Evolutionary conservation across 2,329 filamentous ascomycete genomes (phyloP).

Genomic region (Penicillium freii): DNA sequence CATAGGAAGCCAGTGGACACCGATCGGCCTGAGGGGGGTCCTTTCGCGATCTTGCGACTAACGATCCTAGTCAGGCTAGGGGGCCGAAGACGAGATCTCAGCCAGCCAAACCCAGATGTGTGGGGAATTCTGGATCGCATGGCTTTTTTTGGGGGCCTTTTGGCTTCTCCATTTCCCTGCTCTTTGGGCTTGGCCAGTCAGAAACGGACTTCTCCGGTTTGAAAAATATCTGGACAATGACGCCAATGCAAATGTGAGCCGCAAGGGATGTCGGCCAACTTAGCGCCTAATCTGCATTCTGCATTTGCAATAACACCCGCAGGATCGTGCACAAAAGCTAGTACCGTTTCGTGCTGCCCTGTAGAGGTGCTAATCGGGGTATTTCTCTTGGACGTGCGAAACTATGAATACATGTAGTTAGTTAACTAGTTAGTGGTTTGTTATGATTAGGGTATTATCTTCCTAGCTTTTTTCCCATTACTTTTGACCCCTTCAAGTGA

Average conservation of each 20-base stretch:
- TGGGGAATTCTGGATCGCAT: slow-evolving; percentile 25
- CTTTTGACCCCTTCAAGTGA: not conserved
- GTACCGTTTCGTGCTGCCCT: slow-evolving; percentile 3
- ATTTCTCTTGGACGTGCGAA: slow-evolving; percentile 1
- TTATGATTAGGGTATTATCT: not conserved
- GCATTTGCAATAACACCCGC: slow-evolving; percentile 12
- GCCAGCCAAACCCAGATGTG: slow-evolving; percentile 25
- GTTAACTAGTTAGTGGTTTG: too few species aligned
- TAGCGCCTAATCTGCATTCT: slow-evolving; percentile 9
- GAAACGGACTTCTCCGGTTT: slow-evolving; percentile 23
- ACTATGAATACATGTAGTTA: not conserved
- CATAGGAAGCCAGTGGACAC: slow-evolving; percentile 23
- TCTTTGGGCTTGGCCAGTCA: slow-evolving; percentile 5
- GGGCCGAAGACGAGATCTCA: slow-evolving; percentile 20
- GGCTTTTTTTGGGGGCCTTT: slow-evolving; percentile 7
- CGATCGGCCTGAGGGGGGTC: slow-evolving; percentile 20
- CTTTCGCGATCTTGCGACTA: slow-evolving; percentile 20
- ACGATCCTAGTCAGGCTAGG: slow-evolving; percentile 18
- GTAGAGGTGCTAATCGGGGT: slow-evolving; percentile 1
- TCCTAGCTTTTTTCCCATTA: not conserved
- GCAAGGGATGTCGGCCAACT: slow-evolving; percentile 21
- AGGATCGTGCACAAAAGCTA: slow-evolving; percentile 12
- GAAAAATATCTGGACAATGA: slow-evolving; percentile 12
- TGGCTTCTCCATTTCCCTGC: slow-evolving; percentile 3
- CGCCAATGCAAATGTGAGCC: slow-evolving; percentile 25